Evolutionary conservation across 306 rosid species (phyloP).

Genomic region (Morella rubra): DNA sequence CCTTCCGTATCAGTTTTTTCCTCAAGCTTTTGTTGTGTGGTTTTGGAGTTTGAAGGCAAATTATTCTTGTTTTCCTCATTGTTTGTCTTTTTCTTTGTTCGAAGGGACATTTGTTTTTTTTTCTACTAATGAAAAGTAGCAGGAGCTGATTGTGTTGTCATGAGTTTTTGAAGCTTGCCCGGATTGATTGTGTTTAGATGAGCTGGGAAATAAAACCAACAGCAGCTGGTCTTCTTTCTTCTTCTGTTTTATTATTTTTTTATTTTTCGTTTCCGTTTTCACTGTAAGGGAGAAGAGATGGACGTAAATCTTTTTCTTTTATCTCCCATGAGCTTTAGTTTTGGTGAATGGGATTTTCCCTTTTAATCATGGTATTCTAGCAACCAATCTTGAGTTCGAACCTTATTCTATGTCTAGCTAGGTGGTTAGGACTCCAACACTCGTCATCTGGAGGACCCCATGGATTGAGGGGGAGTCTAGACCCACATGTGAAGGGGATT

Average conservation of each 20-base stretch:
- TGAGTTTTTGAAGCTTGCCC: slow-evolving; percentile 1
- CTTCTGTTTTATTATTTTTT: background rate
- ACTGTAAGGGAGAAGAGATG: background rate
- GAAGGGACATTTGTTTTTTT: background rate
- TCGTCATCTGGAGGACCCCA: background rate
- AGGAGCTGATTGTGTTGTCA: background rate
- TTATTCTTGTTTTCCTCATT: background rate
- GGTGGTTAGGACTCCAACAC: background rate
- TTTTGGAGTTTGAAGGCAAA: background rate
- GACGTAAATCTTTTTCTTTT: background rate
- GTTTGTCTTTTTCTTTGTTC: background rate
- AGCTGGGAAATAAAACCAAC: background rate
- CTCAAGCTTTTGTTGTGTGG: background rate
- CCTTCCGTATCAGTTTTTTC: background rate
- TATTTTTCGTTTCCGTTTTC: background rate
- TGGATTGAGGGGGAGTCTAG: background rate
- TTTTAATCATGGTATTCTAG: too few relatives aligned
- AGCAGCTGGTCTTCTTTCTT: background rate
- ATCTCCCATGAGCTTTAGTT: background rate
- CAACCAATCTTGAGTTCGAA: too few relatives aligned
- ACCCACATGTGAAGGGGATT: background rate
- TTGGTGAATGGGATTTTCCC: background rate
- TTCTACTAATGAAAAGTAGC: background rate
- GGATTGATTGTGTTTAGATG: background rate
- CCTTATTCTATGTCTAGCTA: background rate